These are phyloP conservation scores for Earliella scabrosa DNA, from an alignment of 1,284 basidiomycete species.

Conservation along the genomic window DNA sequence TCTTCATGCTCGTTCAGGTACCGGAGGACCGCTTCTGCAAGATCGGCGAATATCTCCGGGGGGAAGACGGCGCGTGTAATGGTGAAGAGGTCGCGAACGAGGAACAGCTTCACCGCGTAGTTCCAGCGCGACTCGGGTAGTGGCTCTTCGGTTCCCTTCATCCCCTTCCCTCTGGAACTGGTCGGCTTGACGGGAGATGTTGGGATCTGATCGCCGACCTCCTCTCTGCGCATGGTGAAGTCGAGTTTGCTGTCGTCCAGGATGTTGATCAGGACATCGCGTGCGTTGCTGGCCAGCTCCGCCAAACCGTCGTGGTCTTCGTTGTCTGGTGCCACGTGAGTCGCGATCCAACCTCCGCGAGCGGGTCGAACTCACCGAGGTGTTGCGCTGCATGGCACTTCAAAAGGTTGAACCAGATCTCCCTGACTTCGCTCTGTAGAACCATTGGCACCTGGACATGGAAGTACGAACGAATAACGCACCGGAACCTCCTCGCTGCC, in stretches of 20 bases:
- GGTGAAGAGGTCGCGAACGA: conserved; percentile 61
- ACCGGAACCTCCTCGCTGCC: conserved; percentile 44
- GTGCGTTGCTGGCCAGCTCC: conserved; percentile 46
- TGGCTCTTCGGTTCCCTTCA: conserved; percentile 8
- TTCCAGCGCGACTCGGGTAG: conserved; percentile 38
- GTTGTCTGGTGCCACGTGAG: conserved; percentile 32
- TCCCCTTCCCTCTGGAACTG: not conserved
- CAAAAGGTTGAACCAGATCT: conserved; percentile 48
- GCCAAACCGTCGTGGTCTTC: conserved; percentile 37
- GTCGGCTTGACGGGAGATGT: conserved; percentile 24
- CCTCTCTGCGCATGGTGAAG: conserved; percentile 38
- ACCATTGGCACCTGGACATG: conserved; percentile 4
- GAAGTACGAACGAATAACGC: conserved; percentile 28
- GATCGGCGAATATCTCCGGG: conserved; percentile 40
- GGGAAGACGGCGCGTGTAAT: conserved; percentile 48
- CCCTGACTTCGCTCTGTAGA: conserved; percentile 40
- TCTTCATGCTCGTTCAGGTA: conserved; percentile 53
- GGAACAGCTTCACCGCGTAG: conserved; percentile 50
- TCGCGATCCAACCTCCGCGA: not conserved
- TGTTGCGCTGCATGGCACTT: conserved; percentile 39
- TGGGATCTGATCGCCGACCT: conserved; percentile 18
- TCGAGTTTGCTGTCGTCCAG: conserved; percentile 58
- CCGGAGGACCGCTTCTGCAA: conserved; percentile 49
- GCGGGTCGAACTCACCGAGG: conserved; percentile 23
- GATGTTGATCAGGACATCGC: conserved; percentile 50